Percentiles rank a stretch among this genome's conserved stretches.
These are phyloP conservation scores for Aureobasidium sp. DNA, from an alignment of 2,329 filamentous ascomycete species.

Conservation along the genomic window DNA sequence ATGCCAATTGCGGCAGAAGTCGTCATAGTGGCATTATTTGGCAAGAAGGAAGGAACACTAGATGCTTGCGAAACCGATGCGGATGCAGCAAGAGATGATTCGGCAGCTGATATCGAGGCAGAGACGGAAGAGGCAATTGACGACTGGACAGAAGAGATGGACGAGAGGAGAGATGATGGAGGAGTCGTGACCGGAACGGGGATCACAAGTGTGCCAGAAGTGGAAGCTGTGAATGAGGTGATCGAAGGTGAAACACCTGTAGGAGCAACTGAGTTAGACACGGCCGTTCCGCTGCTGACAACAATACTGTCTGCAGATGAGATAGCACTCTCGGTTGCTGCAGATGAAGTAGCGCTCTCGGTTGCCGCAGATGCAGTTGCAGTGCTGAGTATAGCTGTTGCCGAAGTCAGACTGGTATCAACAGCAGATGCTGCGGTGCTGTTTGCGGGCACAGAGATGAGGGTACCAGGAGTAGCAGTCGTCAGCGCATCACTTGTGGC, in stretches of 20 bases:
- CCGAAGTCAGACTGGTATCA: neutral
- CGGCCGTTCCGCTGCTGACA: conserved; percentile 1
- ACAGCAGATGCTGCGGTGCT: neutral
- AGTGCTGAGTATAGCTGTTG: neutral
- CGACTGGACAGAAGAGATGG: conserved; percentile 13
- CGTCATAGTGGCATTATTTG: conserved; percentile 8
- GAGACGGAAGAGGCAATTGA: conserved; percentile 12
- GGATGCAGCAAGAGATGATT: conserved; percentile 1
- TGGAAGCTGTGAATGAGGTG: conserved; percentile 12
- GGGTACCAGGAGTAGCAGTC: neutral
- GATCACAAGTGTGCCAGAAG: conserved; percentile 21
- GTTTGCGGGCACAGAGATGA: conserved; percentile 3
- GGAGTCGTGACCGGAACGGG: conserved; percentile 21
- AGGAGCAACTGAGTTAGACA: neutral
- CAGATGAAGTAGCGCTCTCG: neutral
- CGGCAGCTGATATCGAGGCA: conserved; percentile 10
- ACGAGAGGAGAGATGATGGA: conserved; percentile 16
- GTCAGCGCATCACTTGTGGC: neutral
- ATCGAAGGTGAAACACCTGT: neutral
- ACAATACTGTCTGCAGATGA: conserved; percentile 14
- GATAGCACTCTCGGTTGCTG: conserved; percentile 6
- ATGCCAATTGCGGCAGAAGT: neutral
- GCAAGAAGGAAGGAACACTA: conserved; percentile 2
- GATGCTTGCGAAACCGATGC: conserved; percentile 9
- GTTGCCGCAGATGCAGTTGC: neutral